Evolutionary conservation across 108 stramenopile genomes (phyloP).

Genomic region (Pseudonitzschia multistriata): DNA sequence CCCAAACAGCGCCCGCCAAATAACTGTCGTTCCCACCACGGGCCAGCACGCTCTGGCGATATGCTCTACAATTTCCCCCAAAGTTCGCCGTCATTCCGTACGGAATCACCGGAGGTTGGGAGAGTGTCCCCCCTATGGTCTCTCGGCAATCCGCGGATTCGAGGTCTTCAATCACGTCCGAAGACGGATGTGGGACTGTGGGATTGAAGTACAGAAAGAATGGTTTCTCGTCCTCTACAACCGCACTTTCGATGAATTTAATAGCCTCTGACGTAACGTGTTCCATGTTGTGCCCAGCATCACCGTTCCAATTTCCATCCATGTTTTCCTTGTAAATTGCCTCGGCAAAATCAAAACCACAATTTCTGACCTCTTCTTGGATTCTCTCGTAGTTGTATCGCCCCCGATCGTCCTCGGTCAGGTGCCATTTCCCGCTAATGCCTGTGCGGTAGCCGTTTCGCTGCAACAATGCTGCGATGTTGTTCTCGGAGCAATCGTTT

Average conservation of each 20-base stretch:
- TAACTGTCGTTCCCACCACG: slow-evolving; percentile 22
- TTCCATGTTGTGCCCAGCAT: slow-evolving; percentile 44
- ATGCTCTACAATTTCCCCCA: slow-evolving; percentile 16
- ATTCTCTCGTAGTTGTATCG: slow-evolving; percentile 4
- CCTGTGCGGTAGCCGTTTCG: slow-evolving; percentile 31
- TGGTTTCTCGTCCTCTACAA: slow-evolving; percentile 14
- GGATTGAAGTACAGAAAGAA: slow-evolving; percentile 54
- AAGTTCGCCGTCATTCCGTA: slow-evolving; percentile 26
- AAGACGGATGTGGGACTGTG: slow-evolving; percentile 38
- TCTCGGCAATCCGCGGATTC: slow-evolving; percentile 20
- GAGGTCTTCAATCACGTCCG: slow-evolving; percentile 25
- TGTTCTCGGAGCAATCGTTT: slow-evolving; percentile 20
- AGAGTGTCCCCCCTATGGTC: slow-evolving; percentile 12
- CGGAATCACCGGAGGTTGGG: slow-evolving; percentile 7
- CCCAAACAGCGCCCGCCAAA: slow-evolving; percentile 37
- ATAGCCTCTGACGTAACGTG: slow-evolving; percentile 23
- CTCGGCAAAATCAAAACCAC: slow-evolving; percentile 26
- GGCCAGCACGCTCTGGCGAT: slow-evolving; percentile 25
- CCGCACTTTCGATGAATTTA: slow-evolving; percentile 28
- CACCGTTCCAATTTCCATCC: background rate
- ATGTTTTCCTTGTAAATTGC: slow-evolving; percentile 14
- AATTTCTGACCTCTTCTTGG: background rate
- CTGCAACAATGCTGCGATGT: slow-evolving; percentile 31
- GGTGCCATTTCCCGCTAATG: slow-evolving; percentile 40
- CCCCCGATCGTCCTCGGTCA: background rate